Evolutionary conservation across 805 yeast genomes (phyloP), one percentile per base, ranked within the genome.

Genomic region (Candida peoriensis): DNA sequence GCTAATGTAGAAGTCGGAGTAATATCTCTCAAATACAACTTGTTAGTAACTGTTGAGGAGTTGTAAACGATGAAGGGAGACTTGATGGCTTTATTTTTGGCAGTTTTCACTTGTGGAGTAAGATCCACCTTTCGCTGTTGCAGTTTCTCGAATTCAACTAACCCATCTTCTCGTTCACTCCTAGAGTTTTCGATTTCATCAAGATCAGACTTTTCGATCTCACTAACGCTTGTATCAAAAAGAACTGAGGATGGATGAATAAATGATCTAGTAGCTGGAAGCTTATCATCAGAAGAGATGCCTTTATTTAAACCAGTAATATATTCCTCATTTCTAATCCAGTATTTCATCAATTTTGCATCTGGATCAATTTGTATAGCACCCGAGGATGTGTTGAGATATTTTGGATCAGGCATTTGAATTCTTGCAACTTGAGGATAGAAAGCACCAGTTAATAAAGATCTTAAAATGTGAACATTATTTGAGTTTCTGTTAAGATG

Each of bases 291-390:
- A 2, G 49, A 43, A 11, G 37, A 30, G 0, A 41, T 36, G 8
- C 38, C 43, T 1, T 19, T 38, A 20, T 30, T 43, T n/a, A 42
- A 28, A 15, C 32, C 30, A 4, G 41, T 45, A 42, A 46, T 51
- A 39, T 67, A 77, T 33, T 66, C 70, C 33, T 80, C 86, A 48
- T 76, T 76, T 44, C 84, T 62, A 28, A 82, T 70, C 83, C 88
- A 88, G 33, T 78, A 75, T 52, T 79, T 81, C 38, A 81, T 80
- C 39, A 69, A 64, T 37, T 68, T 72, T 3, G 89, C 83, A 50
- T 89, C 96, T 0, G 88, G 84, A 48, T 89, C 96, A n/a, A 76
- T 68, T 35, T 84, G 89, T 28, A 90, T 70, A 0, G 97, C 74
- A 16, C 98, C 98, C 1, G 78, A 70, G 22, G 79, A 63, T 2